These are phyloP conservation scores for Kentomonas sorsogonicus DNA, from an alignment of 208 protist genomes.

Conservation along the genomic window DNA sequence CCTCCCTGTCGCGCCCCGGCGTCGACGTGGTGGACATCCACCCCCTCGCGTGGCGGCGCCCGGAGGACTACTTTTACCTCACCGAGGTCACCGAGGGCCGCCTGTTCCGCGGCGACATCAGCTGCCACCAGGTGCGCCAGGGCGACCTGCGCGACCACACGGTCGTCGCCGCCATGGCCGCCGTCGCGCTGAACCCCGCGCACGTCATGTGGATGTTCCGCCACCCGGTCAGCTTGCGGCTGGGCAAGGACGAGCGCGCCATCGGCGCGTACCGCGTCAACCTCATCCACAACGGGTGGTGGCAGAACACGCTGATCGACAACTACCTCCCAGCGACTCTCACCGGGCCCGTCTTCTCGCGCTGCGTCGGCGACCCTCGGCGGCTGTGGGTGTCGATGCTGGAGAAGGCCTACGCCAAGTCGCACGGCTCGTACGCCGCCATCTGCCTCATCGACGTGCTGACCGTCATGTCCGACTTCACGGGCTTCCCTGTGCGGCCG, in stretches of 20 bases:
- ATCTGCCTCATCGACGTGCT: conserved; percentile 51
- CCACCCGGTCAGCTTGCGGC: conserved; percentile 37
- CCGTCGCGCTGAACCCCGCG: conserved; percentile 40
- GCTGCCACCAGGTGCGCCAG: conserved; percentile 45
- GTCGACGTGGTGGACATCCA: conserved; percentile 23
- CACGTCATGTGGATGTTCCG: conserved; percentile 48
- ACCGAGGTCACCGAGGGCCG: conserved; percentile 25
- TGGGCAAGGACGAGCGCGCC: conserved; percentile 34
- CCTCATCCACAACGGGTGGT: conserved; percentile 77
- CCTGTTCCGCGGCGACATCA: conserved; percentile 47
- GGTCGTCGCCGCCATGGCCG: conserved; percentile 58
- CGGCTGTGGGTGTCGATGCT: conserved; percentile 80
- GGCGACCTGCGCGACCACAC: conserved; percentile 62
- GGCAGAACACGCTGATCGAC: conserved; percentile 63
- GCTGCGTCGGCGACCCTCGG: conserved; percentile 40
- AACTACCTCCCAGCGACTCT: conserved; percentile 61
- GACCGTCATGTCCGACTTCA: conserved; percentile 53
- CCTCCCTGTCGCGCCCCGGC: conserved; percentile 23
- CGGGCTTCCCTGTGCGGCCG: conserved; percentile 44
- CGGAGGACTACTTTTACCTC: conserved; percentile 37
- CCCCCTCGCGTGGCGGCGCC: conserved; percentile 36
- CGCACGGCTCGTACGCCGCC: conserved; percentile 71
- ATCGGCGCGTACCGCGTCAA: conserved; percentile 61
- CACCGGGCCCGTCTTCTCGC: conserved; percentile 35
- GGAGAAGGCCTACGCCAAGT: conserved; percentile 88